Conservation (phyloP, 2,329 filamentous ascomycete genomes). For the Onygenales sp. region DNA sequence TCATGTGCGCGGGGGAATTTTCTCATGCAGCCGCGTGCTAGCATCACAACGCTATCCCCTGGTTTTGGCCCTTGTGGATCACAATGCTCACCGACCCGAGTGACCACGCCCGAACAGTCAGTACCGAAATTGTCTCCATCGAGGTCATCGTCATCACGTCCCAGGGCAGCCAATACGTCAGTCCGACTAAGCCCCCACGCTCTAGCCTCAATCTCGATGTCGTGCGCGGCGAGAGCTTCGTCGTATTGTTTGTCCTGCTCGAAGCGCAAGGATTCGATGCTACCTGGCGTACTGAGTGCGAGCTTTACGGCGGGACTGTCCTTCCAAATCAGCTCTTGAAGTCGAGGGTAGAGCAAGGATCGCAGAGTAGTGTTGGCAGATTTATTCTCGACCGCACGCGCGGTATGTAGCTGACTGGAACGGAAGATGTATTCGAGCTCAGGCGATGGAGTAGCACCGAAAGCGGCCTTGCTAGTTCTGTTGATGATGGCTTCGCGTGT, state of each 20-base stretch:
- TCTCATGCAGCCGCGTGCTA: constrained; percentile 2
- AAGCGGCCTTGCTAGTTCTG: constrained; percentile 1
- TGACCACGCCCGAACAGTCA: constrained; percentile 13
- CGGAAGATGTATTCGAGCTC: constrained; percentile 10
- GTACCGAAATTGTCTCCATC: constrained; percentile 7
- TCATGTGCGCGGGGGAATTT: constrained; percentile 7
- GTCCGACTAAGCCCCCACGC: constrained; percentile 16
- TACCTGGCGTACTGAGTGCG: constrained; percentile 8
- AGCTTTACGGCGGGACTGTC: constrained; percentile 4
- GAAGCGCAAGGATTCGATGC: constrained; percentile 10
- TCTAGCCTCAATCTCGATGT: constrained; percentile 17
- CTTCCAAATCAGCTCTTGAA: neutral
- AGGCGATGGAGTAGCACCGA: constrained; percentile 1
- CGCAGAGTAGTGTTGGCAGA: constrained; percentile 4
- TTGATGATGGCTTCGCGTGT: neutral
- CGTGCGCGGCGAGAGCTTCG: constrained; percentile 5
- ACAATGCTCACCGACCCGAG: constrained; percentile 11
- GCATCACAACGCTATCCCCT: constrained; percentile 11
- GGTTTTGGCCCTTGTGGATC: neutral
- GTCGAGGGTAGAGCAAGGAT: constrained; percentile 1
- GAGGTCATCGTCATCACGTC: constrained; percentile 8
- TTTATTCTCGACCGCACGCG: constrained; percentile 5
- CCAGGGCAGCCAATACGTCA: constrained; percentile 12
- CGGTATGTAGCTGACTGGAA: constrained; percentile 6
- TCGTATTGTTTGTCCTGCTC: constrained; percentile 7